Evolutionary conservation across 305 asterid species (phyloP), one percentile per base, ranked within the genome.

Genomic region (Caryopteris hybrid): DNA sequence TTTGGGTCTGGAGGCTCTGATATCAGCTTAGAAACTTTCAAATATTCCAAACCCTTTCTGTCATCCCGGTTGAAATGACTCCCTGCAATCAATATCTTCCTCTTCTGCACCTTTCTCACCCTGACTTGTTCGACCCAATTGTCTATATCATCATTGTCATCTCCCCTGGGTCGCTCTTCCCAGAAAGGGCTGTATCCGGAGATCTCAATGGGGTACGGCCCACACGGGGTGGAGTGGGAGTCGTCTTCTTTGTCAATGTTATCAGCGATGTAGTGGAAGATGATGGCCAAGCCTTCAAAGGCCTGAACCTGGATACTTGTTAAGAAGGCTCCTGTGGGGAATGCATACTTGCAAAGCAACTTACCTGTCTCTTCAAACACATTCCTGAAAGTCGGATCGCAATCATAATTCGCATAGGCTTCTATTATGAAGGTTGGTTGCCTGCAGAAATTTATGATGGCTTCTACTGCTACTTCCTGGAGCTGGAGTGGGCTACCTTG

Each of bases 391-490:
- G 81, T 80, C 1, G 96, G 96, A 57, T 91, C 93, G 51, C 95
- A 87, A 61, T 93, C 99, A 27, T 90, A 93, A 38, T 93, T 93
- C 50, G 82, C 92, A 8, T 90, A 93, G 5, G 69, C 82, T 81
- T 93, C 97, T 6, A 83, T 77, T 7, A 74, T 70, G 77, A 93
- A 93, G 16, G 76, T 74, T 0, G 94, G 89, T 25, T 93, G 99
- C 66, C 99, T 79, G 80, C 95, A 88, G 79, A 90, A 93, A 51
- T 86, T 93, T 60, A 85, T 81, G 57, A 93, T 61, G n/a, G 86
- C 99, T 76, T 93, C 99, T 0, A 87, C 57, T 2, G 96, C 96
- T 1, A 93, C 91, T 73, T 93, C 99, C 62, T 93, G 97, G 46
- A 90, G 87, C 63, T 85, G 95, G 22, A 76, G 31, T 3, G 95